Base-by-base conservation (phyloP, 163 green algal species). In the Scenedesmus sp. region DNA sequence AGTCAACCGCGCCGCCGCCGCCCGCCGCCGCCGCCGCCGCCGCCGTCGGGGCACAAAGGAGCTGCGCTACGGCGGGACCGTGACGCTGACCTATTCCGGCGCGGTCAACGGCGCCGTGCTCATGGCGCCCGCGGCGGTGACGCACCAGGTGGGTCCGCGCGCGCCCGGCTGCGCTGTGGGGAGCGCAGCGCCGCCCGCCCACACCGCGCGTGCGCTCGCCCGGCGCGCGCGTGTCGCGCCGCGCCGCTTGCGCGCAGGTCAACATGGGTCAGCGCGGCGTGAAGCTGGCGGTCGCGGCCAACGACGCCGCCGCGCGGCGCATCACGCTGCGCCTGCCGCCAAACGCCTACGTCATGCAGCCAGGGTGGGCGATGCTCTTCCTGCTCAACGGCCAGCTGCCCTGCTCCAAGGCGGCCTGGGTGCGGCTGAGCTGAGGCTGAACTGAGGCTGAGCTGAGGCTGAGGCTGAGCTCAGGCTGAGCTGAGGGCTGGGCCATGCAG, bases 251-350 rank as follows among this genome's bases (percentile, higher is more conserved):
- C n/a, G n/a, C 36, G 36, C 66, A 76, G 66, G 22, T 36, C 45
- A 76, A 76, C 47, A 63, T 63, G 45, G 63, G 63, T 22, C 66
- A 76, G 50, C 66, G 48, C n/a, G 66, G 26, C 34, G 18, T 76
- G 3, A 53, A 53, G n/a, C 26, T 76, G 28, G 22, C n/a, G 24
- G 18, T 76, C 4, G n/a, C 6, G 15, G 39, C n/a, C 62, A 70
- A 51, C 17, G 15, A 4, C 20, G 18, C 4, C 29, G 66, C 22
- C 3, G 29, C 26, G 22, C n/a, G n/a, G n/a, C n/a, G n/a, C n/a
- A 28, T 51, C 14, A 51, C 33, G n/a, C 3, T 76, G 3, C 34
- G 20, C 29, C 44, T 65, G 53, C 69, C 69, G 1, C 69, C 50
- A 28, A 65, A 53, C 33, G 22, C 14, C 11, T 67, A 65, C 33